A percentile compares a stretch with the other conserved stretches of the same genome.
phyloP scores from a whole-genome alignment of 2,329 filamentous ascomycete genomes.

The Trichoderma polysporum region DNA sequence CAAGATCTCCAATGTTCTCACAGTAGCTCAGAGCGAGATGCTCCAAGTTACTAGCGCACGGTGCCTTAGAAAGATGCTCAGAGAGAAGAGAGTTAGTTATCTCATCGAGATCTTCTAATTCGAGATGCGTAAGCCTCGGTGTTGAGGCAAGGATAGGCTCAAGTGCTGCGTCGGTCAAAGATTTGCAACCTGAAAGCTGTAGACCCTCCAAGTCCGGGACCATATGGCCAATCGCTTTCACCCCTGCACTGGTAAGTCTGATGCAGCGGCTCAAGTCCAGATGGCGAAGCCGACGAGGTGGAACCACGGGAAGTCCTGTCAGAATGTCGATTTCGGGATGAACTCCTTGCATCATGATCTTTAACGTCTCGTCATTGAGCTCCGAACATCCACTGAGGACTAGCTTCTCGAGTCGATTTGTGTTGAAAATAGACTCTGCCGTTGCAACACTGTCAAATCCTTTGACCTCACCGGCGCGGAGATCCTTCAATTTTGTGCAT shows the following conservation, averaged over 20 bases:
- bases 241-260: constrained; percentile 68
- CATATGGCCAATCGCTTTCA: constrained; percentile 70
- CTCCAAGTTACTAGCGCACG: constrained; percentile 68
- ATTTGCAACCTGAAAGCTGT: constrained; percentile 75
- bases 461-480: constrained; percentile 77
- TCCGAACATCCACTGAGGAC: constrained; percentile 78
- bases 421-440: constrained; percentile 71
- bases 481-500: constrained; percentile 72
- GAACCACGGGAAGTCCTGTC: constrained; percentile 72
- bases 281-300: constrained; percentile 75
- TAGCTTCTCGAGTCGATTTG: constrained; percentile 80
- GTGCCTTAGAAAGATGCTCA: constrained; percentile 71
- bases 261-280: constrained; percentile 80
- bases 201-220: constrained; percentile 80
- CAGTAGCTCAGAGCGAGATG: constrained; percentile 91
- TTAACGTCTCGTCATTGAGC: constrained; percentile 71
- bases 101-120: constrained; percentile 79
- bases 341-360: constrained; percentile 71
- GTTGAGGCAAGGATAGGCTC: constrained; percentile 71
- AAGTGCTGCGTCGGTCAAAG: constrained; percentile 71
- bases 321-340: constrained; percentile 79
- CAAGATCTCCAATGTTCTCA: constrained; percentile 77
- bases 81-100: constrained; percentile 73
- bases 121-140: constrained; percentile 78
- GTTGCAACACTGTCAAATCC: constrained; percentile 76